Evolutionary conservation across 495 filamentous ascomycete genomes (phyloP).

Genomic region (Niebla homalea): DNA sequence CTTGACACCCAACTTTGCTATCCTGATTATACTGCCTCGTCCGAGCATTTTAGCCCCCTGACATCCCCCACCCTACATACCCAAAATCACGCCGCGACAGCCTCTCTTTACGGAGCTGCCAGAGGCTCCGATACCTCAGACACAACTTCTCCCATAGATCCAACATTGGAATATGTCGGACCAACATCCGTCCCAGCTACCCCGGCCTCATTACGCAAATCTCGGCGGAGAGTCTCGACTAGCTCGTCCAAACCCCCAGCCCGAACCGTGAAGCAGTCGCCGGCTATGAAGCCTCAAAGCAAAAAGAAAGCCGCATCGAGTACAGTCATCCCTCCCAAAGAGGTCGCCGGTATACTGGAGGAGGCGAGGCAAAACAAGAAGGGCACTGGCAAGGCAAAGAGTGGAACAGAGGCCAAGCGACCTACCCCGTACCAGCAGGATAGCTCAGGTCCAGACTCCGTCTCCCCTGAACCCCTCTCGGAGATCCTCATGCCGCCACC

Average conservation of each 20-base stretch:
- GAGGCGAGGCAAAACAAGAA: conserved; percentile 21
- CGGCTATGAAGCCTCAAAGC: conserved; percentile 65
- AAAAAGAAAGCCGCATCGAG: conserved; percentile 47
- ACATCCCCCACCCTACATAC: conserved; percentile 84
- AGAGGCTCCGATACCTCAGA: conserved; percentile 25
- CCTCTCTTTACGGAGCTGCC: conserved; percentile 23
- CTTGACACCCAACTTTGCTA: conserved; percentile 73
- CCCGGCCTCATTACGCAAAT: conserved; percentile 22
- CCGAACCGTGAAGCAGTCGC: conserved; percentile 56
- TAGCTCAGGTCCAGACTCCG: conserved; percentile 52
- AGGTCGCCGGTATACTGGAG: conserved; percentile 35
- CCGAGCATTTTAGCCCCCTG: conserved; percentile 88
- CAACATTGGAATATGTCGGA: conserved; percentile 27
- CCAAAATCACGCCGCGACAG: conserved; percentile 42
- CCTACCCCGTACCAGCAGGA: conserved; percentile 37
- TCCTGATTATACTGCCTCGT: conserved; percentile 66
- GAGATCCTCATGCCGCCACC: conserved; percentile 63
- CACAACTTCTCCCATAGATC: conserved; percentile 34
- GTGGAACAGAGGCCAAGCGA: conserved; percentile 24
- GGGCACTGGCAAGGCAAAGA: conserved; percentile 17
- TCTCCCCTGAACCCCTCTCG: conserved; percentile 57
- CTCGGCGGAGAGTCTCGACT: conserved; percentile 22
- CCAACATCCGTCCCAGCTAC: conserved; percentile 28
- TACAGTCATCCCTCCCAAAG: conserved; percentile 41
- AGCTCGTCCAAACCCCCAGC: conserved; percentile 28